Percentiles rank a stretch among this genome's conserved stretches.
phyloP scores from a whole-genome alignment of 2,329 filamentous ascomycete genomes.

The Alternaria infectoria region DNA sequence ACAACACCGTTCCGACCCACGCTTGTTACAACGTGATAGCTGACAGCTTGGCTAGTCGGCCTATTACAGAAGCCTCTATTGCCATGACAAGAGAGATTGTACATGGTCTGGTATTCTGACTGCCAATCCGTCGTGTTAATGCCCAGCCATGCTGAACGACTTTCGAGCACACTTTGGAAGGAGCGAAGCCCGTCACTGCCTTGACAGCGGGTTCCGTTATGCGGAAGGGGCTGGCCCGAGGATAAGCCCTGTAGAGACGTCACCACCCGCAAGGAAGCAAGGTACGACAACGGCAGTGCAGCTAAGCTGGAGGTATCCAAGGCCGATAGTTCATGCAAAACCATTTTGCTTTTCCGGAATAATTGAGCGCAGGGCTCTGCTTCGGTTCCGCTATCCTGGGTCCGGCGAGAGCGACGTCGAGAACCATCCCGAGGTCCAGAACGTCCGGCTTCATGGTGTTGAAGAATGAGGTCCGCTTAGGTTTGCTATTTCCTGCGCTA shows the following conservation, averaged over 20 bases:
- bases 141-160: too few species aligned
- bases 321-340: neutral
- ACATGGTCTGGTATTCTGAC: too few species aligned
- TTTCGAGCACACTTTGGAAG: neutral
- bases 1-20: neutral
- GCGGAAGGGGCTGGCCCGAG: neutral
- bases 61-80: neutral
- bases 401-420: neutral
- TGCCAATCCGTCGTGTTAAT: too few species aligned
- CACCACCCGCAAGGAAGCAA: neutral
- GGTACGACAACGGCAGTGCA: neutral
- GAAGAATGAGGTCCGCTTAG: constrained; percentile 17
- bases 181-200: neutral
- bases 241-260: neutral
- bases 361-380: neutral
- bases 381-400: neutral
- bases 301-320: neutral
- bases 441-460: neutral
- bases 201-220: neutral
- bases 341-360: neutral
- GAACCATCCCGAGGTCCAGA: neutral
- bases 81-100: neutral
- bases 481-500: constrained; percentile 24
- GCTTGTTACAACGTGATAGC: neutral
- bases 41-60: neutral